Evolutionary conservation across 805 yeast genomes (phyloP), one percentile per base, ranked within the genome.

Genomic region (Metschnikowia henanensis): DNA sequence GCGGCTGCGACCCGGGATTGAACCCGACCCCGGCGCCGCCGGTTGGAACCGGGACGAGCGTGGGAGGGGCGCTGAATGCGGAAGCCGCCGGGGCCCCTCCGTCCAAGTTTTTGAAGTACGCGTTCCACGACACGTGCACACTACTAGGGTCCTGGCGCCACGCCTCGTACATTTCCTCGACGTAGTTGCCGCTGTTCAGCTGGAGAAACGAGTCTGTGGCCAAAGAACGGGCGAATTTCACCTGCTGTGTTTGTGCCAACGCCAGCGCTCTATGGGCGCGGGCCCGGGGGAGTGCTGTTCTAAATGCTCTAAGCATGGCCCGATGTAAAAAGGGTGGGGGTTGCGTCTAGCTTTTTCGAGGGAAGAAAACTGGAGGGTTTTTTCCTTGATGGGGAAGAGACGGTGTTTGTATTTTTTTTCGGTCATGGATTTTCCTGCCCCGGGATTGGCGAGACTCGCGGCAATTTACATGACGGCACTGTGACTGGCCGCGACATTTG

Each of bases 81-180:
- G 75, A 65, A 0, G 90, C 64, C 17, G 95, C 80, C 20, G 82
- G 79, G 35, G 74, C 73, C 43, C 82, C 81, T 49, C 81, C 74
- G 53, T 85, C 89, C 68, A 94, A 73, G 76, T 92, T 92, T 70
- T 85, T 85, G 79, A 94, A 94, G 72, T 94, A 94, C 6, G 96
- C 91, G 64, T 89, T 85, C 99, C 99, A 94, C 19, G 97, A 91
- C 31, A 83, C 84, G 66, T 94, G 99, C 33, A 94, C 99, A 42
- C 92, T 81, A 34, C 73, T 51, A 23, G 98, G 99, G 65, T 94
- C 99, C 52, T 80, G 67, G 60, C 81, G 78, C 98, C 98, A 94
- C 39, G 96, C 91, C 52, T 81, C 81, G 69, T 90, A 94, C 99
- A 94, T 94, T 73, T 94, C 97, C 68, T 94, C 99, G 58, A 94